These are phyloP conservation scores for Umbelopsis sp. DNA, from an alignment of 192 early-diverging fungal genomes.

Conservation along the genomic window DNA sequence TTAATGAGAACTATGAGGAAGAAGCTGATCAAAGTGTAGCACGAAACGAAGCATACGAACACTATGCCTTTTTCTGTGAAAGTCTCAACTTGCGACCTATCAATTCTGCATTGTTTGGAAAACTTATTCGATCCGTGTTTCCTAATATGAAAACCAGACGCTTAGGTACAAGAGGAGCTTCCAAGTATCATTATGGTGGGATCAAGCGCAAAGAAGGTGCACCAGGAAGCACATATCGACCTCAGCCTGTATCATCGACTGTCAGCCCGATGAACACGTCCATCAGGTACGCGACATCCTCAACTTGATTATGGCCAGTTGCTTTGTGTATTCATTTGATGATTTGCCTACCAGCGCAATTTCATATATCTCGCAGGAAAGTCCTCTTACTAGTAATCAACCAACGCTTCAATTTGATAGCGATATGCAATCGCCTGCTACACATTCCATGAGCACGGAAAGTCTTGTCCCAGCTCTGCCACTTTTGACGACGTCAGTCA, in stretches of 20 bases:
- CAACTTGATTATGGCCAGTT: too few relatives aligned
- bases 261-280: slow-evolving; percentile 5
- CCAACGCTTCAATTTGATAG: background rate
- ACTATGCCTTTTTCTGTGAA: slow-evolving; percentile 46
- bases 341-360: background rate
- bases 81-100: slow-evolving; percentile 42
- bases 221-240: background rate
- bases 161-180: slow-evolving; percentile 48
- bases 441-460: background rate
- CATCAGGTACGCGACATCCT: background rate
- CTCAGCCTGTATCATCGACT: background rate
- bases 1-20: slow-evolving; percentile 46
- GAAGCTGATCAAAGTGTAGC: slow-evolving; percentile 46
- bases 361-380: background rate
- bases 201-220: slow-evolving; percentile 24
- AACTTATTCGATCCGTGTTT: slow-evolving; percentile 51
- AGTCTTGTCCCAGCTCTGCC: background rate
- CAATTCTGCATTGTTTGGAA: slow-evolving; percentile 57
- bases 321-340: background rate
- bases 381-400: background rate
- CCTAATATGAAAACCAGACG: slow-evolving; percentile 53
- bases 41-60: slow-evolving; percentile 48
- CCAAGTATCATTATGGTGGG: slow-evolving; percentile 55
- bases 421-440: background rate
- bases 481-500: slow-evolving; percentile 1